Conservation (phyloP, 257 asterid genomes). For the Solanum ossicruentum region DNA sequence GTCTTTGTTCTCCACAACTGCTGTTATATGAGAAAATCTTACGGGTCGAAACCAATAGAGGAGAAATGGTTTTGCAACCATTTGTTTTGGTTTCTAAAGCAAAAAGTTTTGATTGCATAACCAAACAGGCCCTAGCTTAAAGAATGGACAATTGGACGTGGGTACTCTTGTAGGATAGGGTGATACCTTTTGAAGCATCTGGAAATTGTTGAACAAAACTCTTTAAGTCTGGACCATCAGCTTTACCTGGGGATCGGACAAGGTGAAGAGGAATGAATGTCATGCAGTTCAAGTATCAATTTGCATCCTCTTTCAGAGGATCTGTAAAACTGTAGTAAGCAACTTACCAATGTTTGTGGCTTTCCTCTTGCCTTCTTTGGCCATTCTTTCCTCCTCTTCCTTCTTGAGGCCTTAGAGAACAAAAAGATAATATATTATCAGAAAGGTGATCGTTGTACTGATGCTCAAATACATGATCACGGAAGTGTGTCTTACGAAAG, state of each 20-base stretch:
- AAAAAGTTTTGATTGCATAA: neutral
- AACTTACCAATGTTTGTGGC: slow-evolving; percentile 40
- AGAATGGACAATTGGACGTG: neutral
- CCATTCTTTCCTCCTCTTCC: slow-evolving; percentile 78
- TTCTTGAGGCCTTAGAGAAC: slow-evolving; percentile 60
- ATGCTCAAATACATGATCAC: neutral
- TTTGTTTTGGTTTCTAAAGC: neutral
- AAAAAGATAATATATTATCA: neutral
- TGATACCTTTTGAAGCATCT: slow-evolving; percentile 54
- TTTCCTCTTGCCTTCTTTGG: slow-evolving; percentile 41
- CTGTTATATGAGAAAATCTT: neutral
- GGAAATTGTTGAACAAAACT: slow-evolving; percentile 65
- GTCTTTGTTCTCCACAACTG: neutral
- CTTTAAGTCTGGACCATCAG: slow-evolving; percentile 63
- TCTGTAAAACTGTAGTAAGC: neutral
- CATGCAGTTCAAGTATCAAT: neutral
- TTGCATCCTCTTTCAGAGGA: neutral
- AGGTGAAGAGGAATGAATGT: neutral
- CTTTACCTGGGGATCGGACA: slow-evolving; percentile 32
- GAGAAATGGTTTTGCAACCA: neutral
- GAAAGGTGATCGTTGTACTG: neutral
- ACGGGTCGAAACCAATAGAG: neutral
- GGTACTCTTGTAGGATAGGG: neutral
- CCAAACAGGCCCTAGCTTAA: neutral
- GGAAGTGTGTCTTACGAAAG: neutral